Evolutionary conservation across 2,329 filamentous ascomycete genomes (phyloP).

Genomic region (Aspergillus latus): DNA sequence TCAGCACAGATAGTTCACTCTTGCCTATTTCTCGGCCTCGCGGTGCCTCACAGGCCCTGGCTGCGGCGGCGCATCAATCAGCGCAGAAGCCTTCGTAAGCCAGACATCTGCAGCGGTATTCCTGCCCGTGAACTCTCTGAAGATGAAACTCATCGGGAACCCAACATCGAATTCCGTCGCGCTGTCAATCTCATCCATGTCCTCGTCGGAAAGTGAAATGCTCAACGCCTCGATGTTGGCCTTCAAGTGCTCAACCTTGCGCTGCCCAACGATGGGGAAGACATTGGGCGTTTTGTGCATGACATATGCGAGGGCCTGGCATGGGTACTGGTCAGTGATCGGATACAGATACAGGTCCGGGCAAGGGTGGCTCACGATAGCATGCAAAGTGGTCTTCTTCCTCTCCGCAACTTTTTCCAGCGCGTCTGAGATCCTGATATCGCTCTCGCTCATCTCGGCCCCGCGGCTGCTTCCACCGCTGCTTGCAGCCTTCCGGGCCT

Average conservation of each 20-base stretch:
- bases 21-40: not conserved
- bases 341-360: too few species aligned
- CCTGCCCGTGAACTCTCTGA: not conserved
- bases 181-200: not conserved
- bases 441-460: conserved; percentile 2
- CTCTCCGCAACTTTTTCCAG: conserved; percentile 13
- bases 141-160: not conserved
- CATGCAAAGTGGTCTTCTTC: conserved; percentile 9
- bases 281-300: conserved; percentile 29
- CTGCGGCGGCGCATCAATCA: not conserved
- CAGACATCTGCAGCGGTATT: not conserved
- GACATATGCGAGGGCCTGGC: conserved; percentile 51
- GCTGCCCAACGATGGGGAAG: not conserved
- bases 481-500: not conserved
- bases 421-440: conserved; percentile 13
- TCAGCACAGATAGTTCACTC: not conserved
- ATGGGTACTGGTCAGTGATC: not conserved
- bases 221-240: not conserved
- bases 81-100: not conserved
- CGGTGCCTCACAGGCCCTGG: not conserved
- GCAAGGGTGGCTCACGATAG: conserved; percentile 7
- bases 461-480: not conserved
- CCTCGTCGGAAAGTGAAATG: not conserved
- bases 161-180: not conserved
- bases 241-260: not conserved